Conservation (phyloP, 768 basidiomycete genomes). For the Boletus speciosus region DNA sequence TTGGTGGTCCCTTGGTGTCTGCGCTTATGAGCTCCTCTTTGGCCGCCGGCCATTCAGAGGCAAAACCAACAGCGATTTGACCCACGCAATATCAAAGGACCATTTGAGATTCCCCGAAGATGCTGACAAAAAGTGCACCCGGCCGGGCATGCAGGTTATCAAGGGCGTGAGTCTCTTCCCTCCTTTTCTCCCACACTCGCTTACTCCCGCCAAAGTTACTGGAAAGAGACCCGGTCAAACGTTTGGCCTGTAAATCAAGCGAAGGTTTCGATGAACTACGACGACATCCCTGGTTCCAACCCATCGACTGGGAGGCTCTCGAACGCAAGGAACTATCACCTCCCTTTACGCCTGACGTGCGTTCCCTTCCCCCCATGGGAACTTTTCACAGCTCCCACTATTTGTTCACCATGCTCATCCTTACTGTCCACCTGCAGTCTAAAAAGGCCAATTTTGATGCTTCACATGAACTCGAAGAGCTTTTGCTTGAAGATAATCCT, state of each 20-base stretch:
- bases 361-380: slow-evolving; percentile 23
- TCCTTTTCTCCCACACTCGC: slow-evolving; percentile 10
- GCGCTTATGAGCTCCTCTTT: slow-evolving; percentile 89
- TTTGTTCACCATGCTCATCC: neutral
- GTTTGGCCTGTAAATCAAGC: slow-evolving; percentile 79
- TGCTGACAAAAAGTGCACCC: slow-evolving; percentile 73
- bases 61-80: slow-evolving; percentile 88
- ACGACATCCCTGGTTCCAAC: slow-evolving; percentile 79
- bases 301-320: slow-evolving; percentile 87
- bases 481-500: slow-evolving; percentile 94
- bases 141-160: slow-evolving; percentile 73
- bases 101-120: slow-evolving; percentile 87
- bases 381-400: neutral
- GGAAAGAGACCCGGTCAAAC: slow-evolving; percentile 76
- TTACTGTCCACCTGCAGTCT: slow-evolving; percentile 48
- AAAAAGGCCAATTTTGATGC: slow-evolving; percentile 99
- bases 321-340: slow-evolving; percentile 71
- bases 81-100: slow-evolving; percentile 89
- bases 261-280: slow-evolving; percentile 80
- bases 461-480: slow-evolving; percentile 95
- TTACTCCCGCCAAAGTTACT: slow-evolving; percentile 56
- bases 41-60: slow-evolving; percentile 92
- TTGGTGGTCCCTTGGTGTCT: slow-evolving; percentile 96
- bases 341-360: slow-evolving; percentile 87
- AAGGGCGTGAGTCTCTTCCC: slow-evolving; percentile 58